phyloP scores from a whole-genome alignment of 2,329 filamentous ascomycete genomes.

The Furcasterigmium furcatum region DNA sequence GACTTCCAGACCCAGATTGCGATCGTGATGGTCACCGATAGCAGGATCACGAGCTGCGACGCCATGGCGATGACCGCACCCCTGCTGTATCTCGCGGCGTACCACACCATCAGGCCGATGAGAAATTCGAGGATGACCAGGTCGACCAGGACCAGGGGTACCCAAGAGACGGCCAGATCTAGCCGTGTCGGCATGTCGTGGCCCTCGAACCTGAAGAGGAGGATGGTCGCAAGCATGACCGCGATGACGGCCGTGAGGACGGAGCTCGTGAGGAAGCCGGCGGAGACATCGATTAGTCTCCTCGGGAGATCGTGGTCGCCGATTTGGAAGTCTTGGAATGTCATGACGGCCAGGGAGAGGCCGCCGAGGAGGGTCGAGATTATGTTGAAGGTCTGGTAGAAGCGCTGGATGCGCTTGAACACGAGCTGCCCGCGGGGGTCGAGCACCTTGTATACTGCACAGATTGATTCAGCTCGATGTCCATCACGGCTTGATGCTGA shows the following conservation, averaged over 20 bases:
- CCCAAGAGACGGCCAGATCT: conserved; percentile 2
- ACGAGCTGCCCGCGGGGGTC: neutral
- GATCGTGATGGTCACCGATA: neutral
- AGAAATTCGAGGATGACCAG: conserved; percentile 1
- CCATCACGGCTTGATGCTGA: no score
- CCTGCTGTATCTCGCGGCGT: neutral
- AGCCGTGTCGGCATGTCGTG: neutral
- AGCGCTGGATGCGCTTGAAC: neutral
- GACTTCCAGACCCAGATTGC: neutral
- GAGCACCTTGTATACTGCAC: no score
- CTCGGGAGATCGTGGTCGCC: neutral
- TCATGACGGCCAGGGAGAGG: neutral
- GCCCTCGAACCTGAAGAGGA: neutral
- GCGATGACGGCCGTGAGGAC: neutral
- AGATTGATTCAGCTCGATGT: no score
- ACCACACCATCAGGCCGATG: neutral
- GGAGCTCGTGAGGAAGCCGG: conserved; percentile 1
- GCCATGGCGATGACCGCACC: neutral
- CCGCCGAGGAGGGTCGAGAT: neutral
- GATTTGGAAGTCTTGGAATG: conserved; percentile 1
- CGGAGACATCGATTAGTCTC: neutral
- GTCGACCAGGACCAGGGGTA: conserved; percentile 1
- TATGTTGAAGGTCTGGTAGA: conserved; percentile 3
- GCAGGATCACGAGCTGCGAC: neutral
- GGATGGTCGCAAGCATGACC: conserved; percentile 1